Conservation (phyloP, 75 land plant genomes). For the Pinus tabuliformis region DNA sequence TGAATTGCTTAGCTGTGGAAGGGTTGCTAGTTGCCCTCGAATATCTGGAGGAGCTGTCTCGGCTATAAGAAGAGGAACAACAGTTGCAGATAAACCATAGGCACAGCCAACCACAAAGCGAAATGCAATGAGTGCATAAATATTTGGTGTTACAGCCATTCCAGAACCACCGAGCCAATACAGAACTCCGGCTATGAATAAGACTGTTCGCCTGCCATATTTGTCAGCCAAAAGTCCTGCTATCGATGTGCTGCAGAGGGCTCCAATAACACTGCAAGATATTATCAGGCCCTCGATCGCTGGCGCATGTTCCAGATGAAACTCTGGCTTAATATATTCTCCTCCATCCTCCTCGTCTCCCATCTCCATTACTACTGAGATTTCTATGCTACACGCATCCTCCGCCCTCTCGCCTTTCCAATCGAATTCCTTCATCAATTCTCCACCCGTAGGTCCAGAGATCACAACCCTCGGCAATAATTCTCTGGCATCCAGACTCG, state of each 20-base stretch:
- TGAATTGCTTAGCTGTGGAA: conserved; percentile 28
- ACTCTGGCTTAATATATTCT: conserved; percentile 40
- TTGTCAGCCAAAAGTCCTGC: conserved; percentile 47
- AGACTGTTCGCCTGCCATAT: conserved; percentile 32
- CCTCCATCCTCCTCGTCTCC: no score
- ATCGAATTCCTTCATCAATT: no score
- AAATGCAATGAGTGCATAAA: conserved; percentile 1
- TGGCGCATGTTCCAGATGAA: conserved; percentile 32
- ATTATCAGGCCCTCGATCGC: conserved; percentile 33
- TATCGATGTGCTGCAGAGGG: conserved; percentile 19
- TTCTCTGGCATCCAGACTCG: no score
- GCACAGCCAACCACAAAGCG: conserved; percentile 16
- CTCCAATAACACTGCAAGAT: conserved; percentile 39
- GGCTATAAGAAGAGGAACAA: conserved; percentile 24
- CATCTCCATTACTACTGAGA: no score
- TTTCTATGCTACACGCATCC: no score
- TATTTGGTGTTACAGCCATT: conserved; percentile 17
- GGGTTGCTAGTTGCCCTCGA: conserved; percentile 23
- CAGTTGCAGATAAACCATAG: conserved; percentile 19
- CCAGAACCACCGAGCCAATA: conserved; percentile 16
- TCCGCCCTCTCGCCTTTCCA: no score
- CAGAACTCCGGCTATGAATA: conserved; percentile 25
- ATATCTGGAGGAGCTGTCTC: conserved; percentile 28
- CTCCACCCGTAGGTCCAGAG: no score
- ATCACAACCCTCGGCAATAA: no score